Evolutionary conservation across 2,329 filamentous ascomycete genomes (phyloP).

Genomic region (Diaporthe sp.): DNA sequence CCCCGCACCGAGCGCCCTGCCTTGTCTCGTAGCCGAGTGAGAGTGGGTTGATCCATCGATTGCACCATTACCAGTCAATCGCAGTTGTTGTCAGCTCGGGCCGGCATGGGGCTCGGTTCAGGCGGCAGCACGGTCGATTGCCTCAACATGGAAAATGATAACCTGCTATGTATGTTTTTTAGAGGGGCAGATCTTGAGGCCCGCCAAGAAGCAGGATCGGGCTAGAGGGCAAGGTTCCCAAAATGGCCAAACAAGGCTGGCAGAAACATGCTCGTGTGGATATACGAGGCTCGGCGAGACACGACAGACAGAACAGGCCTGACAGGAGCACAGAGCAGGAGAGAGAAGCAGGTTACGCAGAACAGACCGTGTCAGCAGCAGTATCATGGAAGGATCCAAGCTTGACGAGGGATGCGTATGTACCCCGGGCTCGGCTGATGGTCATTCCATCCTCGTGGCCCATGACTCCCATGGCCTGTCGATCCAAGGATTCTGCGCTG

Average conservation of each 20-base stretch:
- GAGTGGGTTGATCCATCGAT: conserved; percentile 28
- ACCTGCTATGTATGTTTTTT: background rate
- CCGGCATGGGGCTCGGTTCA: conserved; percentile 24
- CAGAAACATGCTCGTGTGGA: conserved; percentile 32
- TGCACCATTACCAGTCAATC: conserved; percentile 27
- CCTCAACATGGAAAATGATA: background rate
- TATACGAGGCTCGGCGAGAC: conserved; percentile 23
- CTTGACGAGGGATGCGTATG: conserved; percentile 13
- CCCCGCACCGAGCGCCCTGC: conserved; percentile 27
- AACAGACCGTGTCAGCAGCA: background rate
- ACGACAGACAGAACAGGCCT: background rate
- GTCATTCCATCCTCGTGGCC: conserved; percentile 27
- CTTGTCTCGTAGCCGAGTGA: conserved; percentile 33
- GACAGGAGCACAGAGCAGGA: background rate
- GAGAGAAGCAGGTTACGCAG: background rate
- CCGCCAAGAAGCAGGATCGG: conserved; percentile 17
- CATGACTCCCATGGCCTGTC: conserved; percentile 20
- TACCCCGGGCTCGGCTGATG: conserved; percentile 32
- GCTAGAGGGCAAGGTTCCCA: conserved; percentile 13
- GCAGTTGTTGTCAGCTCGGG: background rate
- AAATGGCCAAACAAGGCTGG: conserved; percentile 25
- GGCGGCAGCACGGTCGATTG: conserved; percentile 11
- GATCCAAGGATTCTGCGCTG: conserved; percentile 31
- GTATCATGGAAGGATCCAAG: conserved; percentile 29
- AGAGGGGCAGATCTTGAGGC: conserved; percentile 21